These are phyloP conservation scores for Peronospora belbahrii DNA, from an alignment of 352 stramenopile genomes.

Conservation along the genomic window DNA sequence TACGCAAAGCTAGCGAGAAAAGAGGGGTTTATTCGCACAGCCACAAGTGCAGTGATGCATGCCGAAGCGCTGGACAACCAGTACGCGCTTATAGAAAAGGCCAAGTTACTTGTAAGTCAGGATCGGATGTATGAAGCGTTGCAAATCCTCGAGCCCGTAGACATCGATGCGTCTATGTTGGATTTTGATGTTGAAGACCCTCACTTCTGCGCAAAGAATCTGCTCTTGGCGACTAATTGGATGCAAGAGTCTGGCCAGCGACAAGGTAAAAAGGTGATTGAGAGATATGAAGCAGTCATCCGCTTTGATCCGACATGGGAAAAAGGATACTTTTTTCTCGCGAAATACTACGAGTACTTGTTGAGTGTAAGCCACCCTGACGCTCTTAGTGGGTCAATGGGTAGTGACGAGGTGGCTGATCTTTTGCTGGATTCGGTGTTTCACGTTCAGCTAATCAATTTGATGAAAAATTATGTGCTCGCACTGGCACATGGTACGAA, in stretches of 20 bases:
- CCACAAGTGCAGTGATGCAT: conserved; percentile 81
- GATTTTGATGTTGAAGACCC: conserved; percentile 70
- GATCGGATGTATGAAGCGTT: conserved; percentile 81
- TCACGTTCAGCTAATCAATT: conserved; percentile 68
- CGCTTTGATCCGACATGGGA: conserved; percentile 91
- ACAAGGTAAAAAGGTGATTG: conserved; percentile 89
- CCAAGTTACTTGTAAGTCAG: conserved; percentile 74
- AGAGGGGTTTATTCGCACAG: conserved; percentile 74
- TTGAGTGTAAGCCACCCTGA: conserved; percentile 66
- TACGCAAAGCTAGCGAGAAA: conserved; percentile 82
- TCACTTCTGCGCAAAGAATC: conserved; percentile 73
- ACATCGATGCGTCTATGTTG: conserved; percentile 66
- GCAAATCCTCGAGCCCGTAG: conserved; percentile 73
- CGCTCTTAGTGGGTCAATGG: conserved; percentile 24
- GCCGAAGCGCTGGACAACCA: conserved; percentile 68
- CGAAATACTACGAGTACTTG: conserved; percentile 89
- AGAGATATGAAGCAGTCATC: conserved; percentile 92
- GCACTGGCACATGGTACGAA: conserved; percentile 85
- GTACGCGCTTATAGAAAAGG: conserved; percentile 68
- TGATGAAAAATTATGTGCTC: conserved; percentile 93
- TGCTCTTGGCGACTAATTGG: conserved; percentile 94
- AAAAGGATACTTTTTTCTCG: conserved; percentile 87
- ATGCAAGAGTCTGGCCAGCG: conserved; percentile 92
- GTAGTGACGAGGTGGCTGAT: conserved; percentile 31
- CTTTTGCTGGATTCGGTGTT: conserved; percentile 53